phyloP scores from a whole-genome alignment of 768 basidiomycete species.

The Collybiopsis luxurians region DNA sequence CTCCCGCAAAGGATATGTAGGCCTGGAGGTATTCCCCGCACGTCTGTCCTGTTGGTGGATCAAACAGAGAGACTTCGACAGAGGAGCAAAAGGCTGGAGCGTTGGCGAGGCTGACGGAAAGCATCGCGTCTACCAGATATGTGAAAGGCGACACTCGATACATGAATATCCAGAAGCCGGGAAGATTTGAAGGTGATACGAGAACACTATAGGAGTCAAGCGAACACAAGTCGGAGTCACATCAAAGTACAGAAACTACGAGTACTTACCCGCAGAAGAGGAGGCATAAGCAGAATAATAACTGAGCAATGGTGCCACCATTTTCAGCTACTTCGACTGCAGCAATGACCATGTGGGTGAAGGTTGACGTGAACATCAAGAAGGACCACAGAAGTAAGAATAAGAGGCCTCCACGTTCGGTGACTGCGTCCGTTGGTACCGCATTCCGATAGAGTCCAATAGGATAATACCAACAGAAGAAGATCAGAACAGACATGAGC shows the following conservation, averaged over 20 bases:
- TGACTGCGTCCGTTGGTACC: constrained; percentile 25
- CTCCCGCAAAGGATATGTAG: constrained; percentile 52
- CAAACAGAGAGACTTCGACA: constrained; percentile 58
- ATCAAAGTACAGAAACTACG: too few species aligned
- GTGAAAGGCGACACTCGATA: constrained; percentile 48
- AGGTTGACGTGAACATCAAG: constrained; percentile 34
- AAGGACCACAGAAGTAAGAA: constrained; percentile 34
- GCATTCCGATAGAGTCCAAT: constrained; percentile 41
- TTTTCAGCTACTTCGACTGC: constrained; percentile 33
- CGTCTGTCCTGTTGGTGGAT: constrained; percentile 55
- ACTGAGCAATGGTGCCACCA: constrained; percentile 36
- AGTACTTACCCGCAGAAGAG: constrained; percentile 38
- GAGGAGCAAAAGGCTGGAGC: constrained; percentile 52
- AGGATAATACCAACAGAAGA: constrained; percentile 33
- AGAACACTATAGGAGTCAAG: too few species aligned
- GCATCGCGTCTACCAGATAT: constrained; percentile 49
- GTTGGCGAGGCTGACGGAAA: constrained; percentile 48
- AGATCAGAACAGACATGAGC: constrained; percentile 23
- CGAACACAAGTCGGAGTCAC: too few species aligned
- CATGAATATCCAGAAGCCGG: constrained; percentile 36
- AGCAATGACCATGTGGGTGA: constrained; percentile 33
- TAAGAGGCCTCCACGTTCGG: constrained; percentile 36
- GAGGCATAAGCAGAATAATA: constrained; percentile 37
- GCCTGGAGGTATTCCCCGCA: constrained; percentile 50
- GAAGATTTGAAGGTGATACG: constrained; percentile 20